Base-by-base conservation (phyloP, 2,329 filamentous ascomycete genomes). In the Plectosphaerella cucumerina region DNA sequence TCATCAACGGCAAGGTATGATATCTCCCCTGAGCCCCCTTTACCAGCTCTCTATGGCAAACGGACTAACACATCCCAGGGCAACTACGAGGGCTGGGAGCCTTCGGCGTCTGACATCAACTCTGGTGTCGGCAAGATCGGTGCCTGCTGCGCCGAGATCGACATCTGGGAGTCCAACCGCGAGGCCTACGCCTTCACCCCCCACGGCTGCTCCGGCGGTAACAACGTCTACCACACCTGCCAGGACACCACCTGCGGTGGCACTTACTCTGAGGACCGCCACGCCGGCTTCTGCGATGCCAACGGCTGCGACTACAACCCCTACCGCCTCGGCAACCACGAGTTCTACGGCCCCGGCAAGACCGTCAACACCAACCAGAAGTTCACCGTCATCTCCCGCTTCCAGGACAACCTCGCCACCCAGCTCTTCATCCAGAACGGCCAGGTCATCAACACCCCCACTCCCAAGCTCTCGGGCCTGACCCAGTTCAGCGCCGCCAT, bases 281-380 rank as follows among this genome's bases (percentile, higher is more conserved):
- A 83, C 62, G 68, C 63, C 14, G 81, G 81, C 52, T 67, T 77
- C 42, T 87, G 84, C 68, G 84, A 87, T 64, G 80, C 81, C 54
- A 80, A 84, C 59, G 84, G 84, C 22, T 87, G 84, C 60, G 83
- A 85, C 62, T 85, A 81, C 73, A 85, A 85, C 74, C 69, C 77
- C 22, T 86, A 78, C 77, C 81, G 82, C 59, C 74, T 81, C 70
- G 83, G 81, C 44, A 76, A 80, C 65, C 70, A 69, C 33, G 68
- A 71, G 64, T 87, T 85, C 71, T 86, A 80, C 66, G 84, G 82
- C 35, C 68, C 73, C 0, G 78, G 76, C 55, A 72, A 71, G 64
- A 82, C 70, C 15, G 72, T 87, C 54, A 76, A 85, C 64, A 84
- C 81, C 47, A 75, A 62, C 48, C 71, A 72, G 58, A 75, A 76